Base-by-base conservation (phyloP, 2,329 filamentous ascomycete species). In the Claviceps purpurea region DNA sequence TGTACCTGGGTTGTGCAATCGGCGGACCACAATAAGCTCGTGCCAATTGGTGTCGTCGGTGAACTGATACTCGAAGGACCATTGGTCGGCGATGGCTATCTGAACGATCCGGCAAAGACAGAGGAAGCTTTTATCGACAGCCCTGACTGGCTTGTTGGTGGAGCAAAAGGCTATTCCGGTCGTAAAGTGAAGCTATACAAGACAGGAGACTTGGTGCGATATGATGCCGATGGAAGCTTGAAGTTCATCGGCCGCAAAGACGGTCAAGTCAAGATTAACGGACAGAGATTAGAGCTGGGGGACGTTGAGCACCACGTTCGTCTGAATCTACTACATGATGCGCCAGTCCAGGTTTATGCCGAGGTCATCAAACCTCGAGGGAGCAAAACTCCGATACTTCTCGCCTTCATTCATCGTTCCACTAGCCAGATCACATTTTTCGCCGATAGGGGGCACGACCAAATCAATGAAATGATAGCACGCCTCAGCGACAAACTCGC, bases 241-340 rank as follows among this genome's bases (percentile, higher is more conserved):
- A 56, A 66, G 0, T 75, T 72, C 50, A 58, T 75, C 47, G 75
- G 74, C 48, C 67, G 76, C 46, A 75, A 74, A 55, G 76, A 80
- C 56, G 68, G 68, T 0, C 76, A 79, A 59, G 70, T 79, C 49
- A 80, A 80, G 59, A 62, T 81, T 13, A 68, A 71, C 26, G 80
- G 80, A 39, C 78, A 72, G 53, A 62, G 76, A 49, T 64, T 77
- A 52, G 79, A 74, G 60, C 65, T 75, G 0, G 56, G 52, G 2
- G 59, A 61, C 4, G 52, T 61, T 20, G 59, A 61, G 51, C 52
- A 53, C 37, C 49, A 51, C 40, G 44, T 51, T 22, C 24, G 49
- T 4, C 10, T 11, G 37, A 49, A 49, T 18, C 39, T 49, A 2
- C 8, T 26, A 2, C 7, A 26, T 24, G 38, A 49, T 30, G 20